Conservation (phyloP, 2,329 filamentous ascomycete species). For the Aspergillus novofumigatus region DNA sequence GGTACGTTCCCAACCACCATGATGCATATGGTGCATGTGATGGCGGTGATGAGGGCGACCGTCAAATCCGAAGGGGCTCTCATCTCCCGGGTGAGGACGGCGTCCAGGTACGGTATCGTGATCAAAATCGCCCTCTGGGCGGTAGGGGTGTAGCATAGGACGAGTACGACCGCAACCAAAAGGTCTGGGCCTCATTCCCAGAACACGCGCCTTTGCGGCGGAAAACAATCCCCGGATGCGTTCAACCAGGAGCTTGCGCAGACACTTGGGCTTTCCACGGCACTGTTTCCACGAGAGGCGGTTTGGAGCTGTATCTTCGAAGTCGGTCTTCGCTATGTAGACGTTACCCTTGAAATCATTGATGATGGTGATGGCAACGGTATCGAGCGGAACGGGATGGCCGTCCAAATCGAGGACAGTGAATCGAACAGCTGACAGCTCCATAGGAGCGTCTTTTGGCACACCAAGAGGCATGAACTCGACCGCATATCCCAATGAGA, state of each 20-base stretch:
- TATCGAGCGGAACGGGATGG: conserved; percentile 42
- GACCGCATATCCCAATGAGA: conserved; percentile 41
- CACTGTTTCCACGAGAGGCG: conserved; percentile 42
- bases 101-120: neutral
- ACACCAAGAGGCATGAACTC: conserved; percentile 33
- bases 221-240: conserved; percentile 38
- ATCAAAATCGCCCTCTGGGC: conserved; percentile 4
- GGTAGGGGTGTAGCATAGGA: conserved; percentile 7
- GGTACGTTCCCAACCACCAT: conserved; percentile 36
- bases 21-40: conserved; percentile 26
- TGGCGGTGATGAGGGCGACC: conserved; percentile 27
- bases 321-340: conserved; percentile 33
- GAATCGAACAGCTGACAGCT: conserved; percentile 39
- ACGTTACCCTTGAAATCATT: conserved; percentile 32
- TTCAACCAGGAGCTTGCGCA: conserved; percentile 34
- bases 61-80: conserved; percentile 12
- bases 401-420: conserved; percentile 43
- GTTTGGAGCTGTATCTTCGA: conserved; percentile 36
- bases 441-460: conserved; percentile 27
- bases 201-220: conserved; percentile 34
- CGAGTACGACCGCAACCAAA: conserved; percentile 23
- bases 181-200: conserved; percentile 26
- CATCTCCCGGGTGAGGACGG: conserved; percentile 10
- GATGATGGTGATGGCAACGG: conserved; percentile 39
- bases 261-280: conserved; percentile 37